Evolutionary conservation across 2,329 filamentous ascomycete species (phyloP).

Genomic region (Aschersonia sp.): DNA sequence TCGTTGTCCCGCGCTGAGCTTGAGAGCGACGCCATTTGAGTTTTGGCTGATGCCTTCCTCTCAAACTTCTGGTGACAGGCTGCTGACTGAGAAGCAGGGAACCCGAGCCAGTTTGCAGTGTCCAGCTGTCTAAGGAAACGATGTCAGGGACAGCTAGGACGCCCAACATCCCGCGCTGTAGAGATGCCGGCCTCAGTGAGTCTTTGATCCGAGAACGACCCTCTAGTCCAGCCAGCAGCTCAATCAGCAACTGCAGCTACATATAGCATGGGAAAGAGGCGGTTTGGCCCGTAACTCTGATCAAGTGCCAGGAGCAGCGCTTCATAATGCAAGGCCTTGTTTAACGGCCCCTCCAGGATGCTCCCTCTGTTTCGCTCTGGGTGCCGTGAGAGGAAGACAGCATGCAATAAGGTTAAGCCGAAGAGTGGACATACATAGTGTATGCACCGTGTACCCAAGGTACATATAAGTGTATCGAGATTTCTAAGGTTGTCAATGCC

Average conservation of each 20-base stretch:
- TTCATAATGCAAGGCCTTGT: not conserved
- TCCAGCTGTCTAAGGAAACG: no score
- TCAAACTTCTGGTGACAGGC: not conserved
- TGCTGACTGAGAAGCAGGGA: no score
- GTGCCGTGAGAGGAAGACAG: not conserved
- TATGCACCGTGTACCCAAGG: conserved; percentile 1
- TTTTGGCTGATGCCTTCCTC: not conserved
- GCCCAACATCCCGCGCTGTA: no score
- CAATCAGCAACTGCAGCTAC: no score
- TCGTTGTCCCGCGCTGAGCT: conserved; percentile 2
- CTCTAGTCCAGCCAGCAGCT: no score
- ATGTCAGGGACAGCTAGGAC: no score
- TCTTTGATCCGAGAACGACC: no score
- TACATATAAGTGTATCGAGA: not conserved
- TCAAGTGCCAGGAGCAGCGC: not conserved
- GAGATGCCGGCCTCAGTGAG: no score
- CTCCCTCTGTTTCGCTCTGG: not conserved
- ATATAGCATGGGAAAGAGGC: no score
- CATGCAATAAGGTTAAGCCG: not conserved
- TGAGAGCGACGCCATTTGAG: conserved; percentile 3
- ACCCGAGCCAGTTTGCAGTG: no score
- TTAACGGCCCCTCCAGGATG: not conserved
- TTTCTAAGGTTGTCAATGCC: not conserved
- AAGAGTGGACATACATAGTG: not conserved
- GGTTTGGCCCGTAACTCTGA: no score